A percentile compares a stretch with the other conserved stretches of the same genome.
These are phyloP conservation scores for Aspergillus glaucus DNA, from an alignment of 2,329 filamentous ascomycete genomes.

Conservation along the genomic window DNA sequence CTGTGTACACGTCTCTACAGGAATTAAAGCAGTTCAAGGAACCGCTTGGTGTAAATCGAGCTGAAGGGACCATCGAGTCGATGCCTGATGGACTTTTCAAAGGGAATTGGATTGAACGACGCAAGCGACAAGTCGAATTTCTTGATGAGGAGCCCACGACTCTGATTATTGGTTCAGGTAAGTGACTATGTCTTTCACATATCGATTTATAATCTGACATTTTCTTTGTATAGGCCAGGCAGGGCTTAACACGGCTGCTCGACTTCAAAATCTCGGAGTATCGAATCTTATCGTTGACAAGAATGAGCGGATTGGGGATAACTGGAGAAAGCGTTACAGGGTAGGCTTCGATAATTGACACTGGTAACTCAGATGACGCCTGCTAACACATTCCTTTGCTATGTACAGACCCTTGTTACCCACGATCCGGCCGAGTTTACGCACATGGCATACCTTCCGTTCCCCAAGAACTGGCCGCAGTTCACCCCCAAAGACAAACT, in stretches of 20 bases:
- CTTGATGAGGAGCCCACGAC: conserved; percentile 33
- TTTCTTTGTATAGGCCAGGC: conserved; percentile 30
- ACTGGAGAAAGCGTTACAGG: conserved; percentile 47
- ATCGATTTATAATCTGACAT: neutral
- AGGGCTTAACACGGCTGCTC: conserved; percentile 37
- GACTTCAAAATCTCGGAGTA: conserved; percentile 36
- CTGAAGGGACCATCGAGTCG: conserved; percentile 28
- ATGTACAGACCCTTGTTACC: conserved; percentile 29
- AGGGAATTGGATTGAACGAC: conserved; percentile 34
- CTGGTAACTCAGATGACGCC: neutral
- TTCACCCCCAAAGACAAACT: conserved; percentile 45
- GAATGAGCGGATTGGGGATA: conserved; percentile 43
- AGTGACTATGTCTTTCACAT: neutral
- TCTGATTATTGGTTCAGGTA: conserved; percentile 38
- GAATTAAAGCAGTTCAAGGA: conserved; percentile 31
- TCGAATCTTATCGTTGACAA: conserved; percentile 41
- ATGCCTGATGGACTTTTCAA: conserved; percentile 25
- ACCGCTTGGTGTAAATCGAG: conserved; percentile 24
- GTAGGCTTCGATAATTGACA: conserved; percentile 13
- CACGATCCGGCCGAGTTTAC: conserved; percentile 38
- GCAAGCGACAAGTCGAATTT: conserved; percentile 26
- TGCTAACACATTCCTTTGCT: neutral
- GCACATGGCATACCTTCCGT: conserved; percentile 34
- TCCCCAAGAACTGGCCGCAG: conserved; percentile 38
- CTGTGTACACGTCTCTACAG: conserved; percentile 34